phyloP scores from a whole-genome alignment of 768 basidiomycete genomes.

The Infundibulicybe gibba region DNA sequence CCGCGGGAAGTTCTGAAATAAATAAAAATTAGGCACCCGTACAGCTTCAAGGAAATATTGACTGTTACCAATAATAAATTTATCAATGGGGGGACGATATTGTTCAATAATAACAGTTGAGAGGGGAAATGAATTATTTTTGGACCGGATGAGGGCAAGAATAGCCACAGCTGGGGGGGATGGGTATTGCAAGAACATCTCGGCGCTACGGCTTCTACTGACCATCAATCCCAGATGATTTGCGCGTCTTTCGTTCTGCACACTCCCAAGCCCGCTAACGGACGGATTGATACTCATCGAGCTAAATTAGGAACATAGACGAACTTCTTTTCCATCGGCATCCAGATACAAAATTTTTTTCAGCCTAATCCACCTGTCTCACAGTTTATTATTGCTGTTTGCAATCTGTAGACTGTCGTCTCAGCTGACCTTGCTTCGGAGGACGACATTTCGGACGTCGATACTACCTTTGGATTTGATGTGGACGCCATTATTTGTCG shows the following conservation, averaged over 20 bases:
- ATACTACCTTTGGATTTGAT: conserved; percentile 45
- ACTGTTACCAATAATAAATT: conserved; percentile 64
- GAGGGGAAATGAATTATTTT: conserved; percentile 62
- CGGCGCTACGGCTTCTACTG: conserved; percentile 6
- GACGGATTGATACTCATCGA: conserved; percentile 4
- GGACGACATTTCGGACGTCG: conserved; percentile 44
- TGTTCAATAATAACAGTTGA: conserved; percentile 90
- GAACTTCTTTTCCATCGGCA: conserved; percentile 69
- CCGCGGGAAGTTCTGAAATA: conserved; percentile 33
- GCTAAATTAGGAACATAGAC: background rate
- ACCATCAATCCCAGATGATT: conserved; percentile 81
- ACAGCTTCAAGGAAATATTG: background rate
- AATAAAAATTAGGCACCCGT: conserved; percentile 1
- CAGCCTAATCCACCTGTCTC: conserved; percentile 85
- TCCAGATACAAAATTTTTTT: conserved; percentile 82
- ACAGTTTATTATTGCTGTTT: too few species aligned
- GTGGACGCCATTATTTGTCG: conserved; percentile 1
- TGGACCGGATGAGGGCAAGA: conserved; percentile 75
- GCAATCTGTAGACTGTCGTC: too few species aligned
- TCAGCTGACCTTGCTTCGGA: conserved; percentile 56
- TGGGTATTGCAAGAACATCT: background rate
- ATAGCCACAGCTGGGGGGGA: conserved; percentile 73
- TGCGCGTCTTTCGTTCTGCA: conserved; percentile 80
- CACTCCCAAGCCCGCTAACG: conserved; percentile 82
- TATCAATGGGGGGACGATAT: conserved; percentile 84